Evolutionary conservation across 305 asterid genomes (phyloP).

Genomic region (Galium porrigens): DNA sequence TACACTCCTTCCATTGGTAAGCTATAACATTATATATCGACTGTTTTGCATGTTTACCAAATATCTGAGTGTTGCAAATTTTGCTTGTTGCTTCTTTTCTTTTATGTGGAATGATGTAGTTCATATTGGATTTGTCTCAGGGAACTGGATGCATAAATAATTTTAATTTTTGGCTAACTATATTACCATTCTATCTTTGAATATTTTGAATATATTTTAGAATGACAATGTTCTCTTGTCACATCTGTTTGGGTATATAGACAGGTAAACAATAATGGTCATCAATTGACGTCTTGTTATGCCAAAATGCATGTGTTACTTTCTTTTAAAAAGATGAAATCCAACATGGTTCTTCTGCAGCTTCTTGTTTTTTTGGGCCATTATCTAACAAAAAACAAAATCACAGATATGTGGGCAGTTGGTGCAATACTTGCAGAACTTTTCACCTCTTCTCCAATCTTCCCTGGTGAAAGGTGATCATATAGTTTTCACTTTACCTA

Average conservation of each 20-base stretch:
- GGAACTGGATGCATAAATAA: background rate
- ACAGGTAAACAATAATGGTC: background rate
- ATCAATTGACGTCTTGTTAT: background rate
- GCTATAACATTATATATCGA: constrained; percentile 16
- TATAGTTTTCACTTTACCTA: constrained; percentile 3
- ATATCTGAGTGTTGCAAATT: background rate
- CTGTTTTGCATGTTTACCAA: constrained; percentile 6
- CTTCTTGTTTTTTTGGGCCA: background rate
- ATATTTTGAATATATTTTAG: background rate
- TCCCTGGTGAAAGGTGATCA: constrained; percentile 90
- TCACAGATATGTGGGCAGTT: constrained; percentile 94
- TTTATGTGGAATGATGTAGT: background rate
- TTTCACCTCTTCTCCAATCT: constrained; percentile 69
- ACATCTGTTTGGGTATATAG: background rate
- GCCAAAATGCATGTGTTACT: constrained; percentile 2
- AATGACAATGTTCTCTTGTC: background rate
- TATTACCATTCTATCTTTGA: background rate
- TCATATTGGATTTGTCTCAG: background rate
- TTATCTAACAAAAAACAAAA: constrained; percentile 4
- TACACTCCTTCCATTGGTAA: constrained; percentile 88
- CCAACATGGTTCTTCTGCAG: background rate
- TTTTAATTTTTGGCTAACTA: background rate
- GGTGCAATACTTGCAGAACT: constrained; percentile 97
- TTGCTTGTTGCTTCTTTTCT: background rate
- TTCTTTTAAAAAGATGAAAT: constrained; percentile 1